Evolutionary conservation across 306 rosid genomes (phyloP).

Genomic region (Cyamopsis tetragonoloba): DNA sequence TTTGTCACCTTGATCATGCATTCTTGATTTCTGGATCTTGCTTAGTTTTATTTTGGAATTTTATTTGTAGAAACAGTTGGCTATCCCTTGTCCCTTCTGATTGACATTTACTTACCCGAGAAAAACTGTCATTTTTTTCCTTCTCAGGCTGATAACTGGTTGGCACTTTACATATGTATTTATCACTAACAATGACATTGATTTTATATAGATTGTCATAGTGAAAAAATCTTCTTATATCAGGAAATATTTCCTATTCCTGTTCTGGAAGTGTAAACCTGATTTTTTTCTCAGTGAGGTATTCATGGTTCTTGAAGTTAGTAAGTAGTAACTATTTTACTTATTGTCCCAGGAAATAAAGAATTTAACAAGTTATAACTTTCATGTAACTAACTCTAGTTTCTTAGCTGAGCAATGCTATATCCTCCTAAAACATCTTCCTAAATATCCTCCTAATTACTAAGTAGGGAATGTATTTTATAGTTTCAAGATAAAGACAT

Average conservation of each 20-base stretch:
- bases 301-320: neutral
- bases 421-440: too few species aligned
- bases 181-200: neutral
- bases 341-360: neutral
- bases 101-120: neutral
- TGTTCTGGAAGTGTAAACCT: neutral
- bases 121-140: neutral
- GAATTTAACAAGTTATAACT: neutral
- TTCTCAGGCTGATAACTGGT: neutral
- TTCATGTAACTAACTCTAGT: neutral
- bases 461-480: too few species aligned
- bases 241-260: neutral
- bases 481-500: too few species aligned
- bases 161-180: neutral
- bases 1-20: neutral
- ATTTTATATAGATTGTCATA: neutral
- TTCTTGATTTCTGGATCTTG: neutral
- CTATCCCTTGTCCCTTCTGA: neutral
- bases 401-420: too few species aligned
- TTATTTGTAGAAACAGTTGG: neutral
- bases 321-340: neutral
- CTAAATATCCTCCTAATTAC: too few species aligned
- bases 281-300: neutral
- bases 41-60: slow-evolving; percentile 6
- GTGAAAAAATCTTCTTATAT: neutral